phyloP scores from a whole-genome alignment of 192 early-diverging fungal species.

The Coemansia sp. region DNA sequence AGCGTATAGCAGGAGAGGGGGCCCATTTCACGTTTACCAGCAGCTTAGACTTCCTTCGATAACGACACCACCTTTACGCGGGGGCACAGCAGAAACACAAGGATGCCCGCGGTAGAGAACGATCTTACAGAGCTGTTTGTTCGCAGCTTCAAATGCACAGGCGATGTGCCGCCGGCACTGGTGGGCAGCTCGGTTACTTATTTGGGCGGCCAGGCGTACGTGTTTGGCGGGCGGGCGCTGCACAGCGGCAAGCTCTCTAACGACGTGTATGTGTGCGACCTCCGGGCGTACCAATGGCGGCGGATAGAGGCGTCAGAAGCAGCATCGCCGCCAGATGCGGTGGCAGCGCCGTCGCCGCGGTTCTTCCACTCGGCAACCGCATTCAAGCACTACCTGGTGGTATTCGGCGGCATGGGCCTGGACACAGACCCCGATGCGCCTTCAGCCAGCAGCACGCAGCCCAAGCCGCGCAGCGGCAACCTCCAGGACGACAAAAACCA shows the following conservation, averaged over 20 bases:
- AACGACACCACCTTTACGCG: too few relatives aligned
- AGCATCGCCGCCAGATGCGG: background rate
- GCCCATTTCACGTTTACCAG: too few relatives aligned
- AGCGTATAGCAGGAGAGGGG: too few relatives aligned
- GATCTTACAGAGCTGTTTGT: conserved; percentile 54
- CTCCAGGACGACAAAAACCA: conserved; percentile 44
- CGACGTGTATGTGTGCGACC: conserved; percentile 65
- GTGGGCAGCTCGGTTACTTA: conserved; percentile 67
- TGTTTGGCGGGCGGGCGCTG: conserved; percentile 70
- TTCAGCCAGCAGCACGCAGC: background rate
- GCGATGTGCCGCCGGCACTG: conserved; percentile 70
- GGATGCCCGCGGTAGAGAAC: conserved; percentile 41
- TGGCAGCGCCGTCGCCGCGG: conserved; percentile 47
- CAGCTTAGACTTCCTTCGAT: too few relatives aligned
- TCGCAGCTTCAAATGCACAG: conserved; percentile 56
- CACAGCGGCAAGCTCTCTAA: conserved; percentile 69
- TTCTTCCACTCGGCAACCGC: conserved; percentile 77
- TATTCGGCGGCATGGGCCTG: conserved; percentile 81
- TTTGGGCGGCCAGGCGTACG: conserved; percentile 59
- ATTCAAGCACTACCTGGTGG: conserved; percentile 61
- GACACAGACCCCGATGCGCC: conserved; percentile 25
- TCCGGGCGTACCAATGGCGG: conserved; percentile 63
- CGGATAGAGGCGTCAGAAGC: conserved; percentile 29
- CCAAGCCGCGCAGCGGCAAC: conserved; percentile 8
- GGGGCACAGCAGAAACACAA: too few relatives aligned